A percentile compares a stretch with the other conserved stretches of the same genome.
These are phyloP conservation scores for Juglanconis oblonga DNA, from an alignment of 2,329 filamentous ascomycete genomes.

Conservation along the genomic window DNA sequence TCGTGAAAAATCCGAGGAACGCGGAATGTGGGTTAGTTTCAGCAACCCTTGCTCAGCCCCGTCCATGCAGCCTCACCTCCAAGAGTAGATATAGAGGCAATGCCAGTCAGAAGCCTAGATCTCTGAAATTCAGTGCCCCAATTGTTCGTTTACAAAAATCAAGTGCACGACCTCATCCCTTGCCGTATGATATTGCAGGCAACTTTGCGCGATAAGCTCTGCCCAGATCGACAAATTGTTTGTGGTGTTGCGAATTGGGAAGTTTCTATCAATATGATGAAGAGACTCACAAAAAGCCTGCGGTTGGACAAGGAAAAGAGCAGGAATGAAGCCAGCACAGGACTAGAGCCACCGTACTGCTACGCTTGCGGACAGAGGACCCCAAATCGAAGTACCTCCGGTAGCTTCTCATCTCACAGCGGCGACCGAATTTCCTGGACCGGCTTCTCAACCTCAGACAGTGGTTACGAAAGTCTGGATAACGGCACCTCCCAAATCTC, in stretches of 20 bases:
- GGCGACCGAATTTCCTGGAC: slow-evolving; percentile 6
- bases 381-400: not conserved
- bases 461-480: slow-evolving; percentile 11
- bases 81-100: not conserved
- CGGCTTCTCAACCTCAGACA: slow-evolving; percentile 10
- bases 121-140: not conserved
- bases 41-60: not conserved
- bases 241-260: not conserved
- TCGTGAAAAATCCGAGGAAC: not conserved
- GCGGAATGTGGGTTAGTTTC: slow-evolving; percentile 8
- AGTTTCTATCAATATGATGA: slow-evolving; percentile 8
- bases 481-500: not conserved
- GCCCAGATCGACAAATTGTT: too few species aligned
- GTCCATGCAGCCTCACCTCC: not conserved
- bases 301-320: not conserved
- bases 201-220: too few species aligned
- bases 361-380: slow-evolving; percentile 12
- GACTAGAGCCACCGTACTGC: not conserved
- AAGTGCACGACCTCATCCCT: too few species aligned
- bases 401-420: not conserved
- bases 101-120: not conserved
- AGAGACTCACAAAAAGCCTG: slow-evolving; percentile 5
- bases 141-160: not conserved
- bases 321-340: too few species aligned
- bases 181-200: too few species aligned